Evolutionary conservation across 345 rosid species (phyloP), one percentile per base, ranked within the genome.

Genomic region (Hibiscus mutabilis): DNA sequence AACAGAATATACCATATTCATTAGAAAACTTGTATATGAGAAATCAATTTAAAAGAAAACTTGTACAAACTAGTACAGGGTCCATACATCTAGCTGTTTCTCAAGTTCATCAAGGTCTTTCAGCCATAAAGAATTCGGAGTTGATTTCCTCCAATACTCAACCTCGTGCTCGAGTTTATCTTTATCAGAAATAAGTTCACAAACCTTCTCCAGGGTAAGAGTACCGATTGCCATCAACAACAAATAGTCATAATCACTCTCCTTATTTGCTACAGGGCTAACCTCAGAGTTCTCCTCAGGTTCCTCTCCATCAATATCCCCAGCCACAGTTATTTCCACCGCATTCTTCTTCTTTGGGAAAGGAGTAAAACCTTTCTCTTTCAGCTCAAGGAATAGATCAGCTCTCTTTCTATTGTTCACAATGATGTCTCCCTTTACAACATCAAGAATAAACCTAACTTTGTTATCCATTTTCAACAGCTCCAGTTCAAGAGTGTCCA

Each of bases 391-490:
- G 71, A 96, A 71, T 76, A 96, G 77, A 14, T 92, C 98, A 42
- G 89, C 85, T 74, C 84, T 87, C 86, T 87, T 96, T 82, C 97
- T 83, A 71, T 92, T 96, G 85, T 68, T 96, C 77, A 96, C 99
- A 37, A 84, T 75, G 75, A 96, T 91, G 66, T 96, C 97, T 25
- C 96, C 95, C 29, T 76, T 80, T 51, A 96, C 96, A 66, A 96
- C 98, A 22, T 86, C 98, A 66, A 89, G 93, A 71, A 96, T 96
- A 69, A 92, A 96, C 79, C 84, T 87, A 7, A 81, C 96, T 79
- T 87, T 96, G 89, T 96, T 96, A 6, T 91, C 96, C 82, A 96
- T 74, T 78, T 81, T 89, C 80, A 87, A 63, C 74, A 87, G 80
- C 75, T 91, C 97, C 44, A 76, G 47, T 74, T 90, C 96, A 66